These are phyloP conservation scores for Gnomoniopsis smithogilvyi DNA, from an alignment of 2,329 filamentous ascomycete species.

Conservation along the genomic window DNA sequence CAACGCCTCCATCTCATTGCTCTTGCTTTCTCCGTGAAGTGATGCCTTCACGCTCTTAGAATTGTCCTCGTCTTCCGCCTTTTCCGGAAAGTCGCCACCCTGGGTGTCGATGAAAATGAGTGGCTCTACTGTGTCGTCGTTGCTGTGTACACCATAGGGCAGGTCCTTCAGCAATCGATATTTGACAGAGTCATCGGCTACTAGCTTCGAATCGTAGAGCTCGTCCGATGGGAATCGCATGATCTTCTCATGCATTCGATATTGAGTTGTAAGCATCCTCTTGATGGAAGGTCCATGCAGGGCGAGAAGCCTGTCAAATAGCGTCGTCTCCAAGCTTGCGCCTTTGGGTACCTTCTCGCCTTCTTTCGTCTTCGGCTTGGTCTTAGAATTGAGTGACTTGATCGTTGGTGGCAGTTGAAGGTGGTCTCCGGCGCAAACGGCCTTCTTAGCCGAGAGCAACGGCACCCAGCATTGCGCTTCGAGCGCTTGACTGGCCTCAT, in stretches of 20 bases:
- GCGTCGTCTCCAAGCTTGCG: constrained; percentile 75
- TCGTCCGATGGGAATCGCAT: constrained; percentile 92
- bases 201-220: constrained; percentile 77
- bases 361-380: constrained; percentile 28
- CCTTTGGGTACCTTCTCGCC: constrained; percentile 40
- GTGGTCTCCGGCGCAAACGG: constrained; percentile 90
- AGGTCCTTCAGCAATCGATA: constrained; percentile 72
- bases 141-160: constrained; percentile 72
- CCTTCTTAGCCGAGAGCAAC: constrained; percentile 74
- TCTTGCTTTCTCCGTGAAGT: constrained; percentile 65
- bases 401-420: constrained; percentile 92
- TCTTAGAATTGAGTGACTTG: constrained; percentile 67
- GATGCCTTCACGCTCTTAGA: constrained; percentile 43
- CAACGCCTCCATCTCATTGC: constrained; percentile 85
- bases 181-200: constrained; percentile 78
- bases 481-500: constrained; percentile 92
- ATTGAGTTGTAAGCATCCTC: constrained; percentile 93
- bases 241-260: constrained; percentile 95
- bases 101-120: constrained; percentile 96
- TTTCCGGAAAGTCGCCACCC: constrained; percentile 87
- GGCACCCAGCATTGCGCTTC: constrained; percentile 98
- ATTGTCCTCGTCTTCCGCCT: constrained; percentile 68
- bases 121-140: constrained; percentile 83
- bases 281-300: constrained; percentile 84
- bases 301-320: constrained; percentile 84